Conservation (phyloP, 2,329 filamentous ascomycete species). For the Fusarium nelsonii region DNA sequence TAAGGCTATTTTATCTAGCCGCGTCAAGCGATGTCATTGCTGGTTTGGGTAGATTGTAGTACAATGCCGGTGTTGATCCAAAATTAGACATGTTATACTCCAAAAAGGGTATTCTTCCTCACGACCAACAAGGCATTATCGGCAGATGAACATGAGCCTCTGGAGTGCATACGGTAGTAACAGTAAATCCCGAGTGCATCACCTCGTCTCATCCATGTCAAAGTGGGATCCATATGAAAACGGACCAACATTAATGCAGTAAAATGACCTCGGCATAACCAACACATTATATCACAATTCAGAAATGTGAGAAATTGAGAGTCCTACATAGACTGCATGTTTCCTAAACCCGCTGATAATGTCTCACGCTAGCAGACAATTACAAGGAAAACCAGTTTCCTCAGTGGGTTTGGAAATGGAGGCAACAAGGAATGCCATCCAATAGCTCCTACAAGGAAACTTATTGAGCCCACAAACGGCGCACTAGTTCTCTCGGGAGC, state of each 20-base stretch:
- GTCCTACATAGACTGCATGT: not conserved
- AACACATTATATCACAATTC: not conserved
- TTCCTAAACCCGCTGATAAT: not conserved
- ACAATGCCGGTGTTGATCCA: not conserved
- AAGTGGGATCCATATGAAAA: not conserved
- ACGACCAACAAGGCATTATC: not conserved
- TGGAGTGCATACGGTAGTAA: not conserved
- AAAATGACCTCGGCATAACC: not conserved
- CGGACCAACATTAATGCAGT: not conserved
- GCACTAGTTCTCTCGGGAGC: not conserved
- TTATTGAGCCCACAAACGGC: not conserved
- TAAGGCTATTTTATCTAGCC: not conserved
- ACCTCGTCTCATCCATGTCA: not conserved
- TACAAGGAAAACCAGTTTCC: not conserved
- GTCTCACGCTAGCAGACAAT: not conserved
- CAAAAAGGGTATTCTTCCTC: not conserved
- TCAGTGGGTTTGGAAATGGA: not conserved
- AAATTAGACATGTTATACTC: not conserved
- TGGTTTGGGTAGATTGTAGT: not conserved
- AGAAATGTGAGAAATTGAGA: not conserved
- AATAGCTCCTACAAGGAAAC: not conserved
- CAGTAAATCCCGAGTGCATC: not conserved
- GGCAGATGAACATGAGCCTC: not conserved
- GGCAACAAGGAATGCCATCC: not conserved
- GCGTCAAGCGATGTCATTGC: not conserved